Evolutionary conservation across 1,284 basidiomycete genomes (phyloP), one percentile per base, ranked within the genome.

Genomic region (Melampsora larici-populina): DNA sequence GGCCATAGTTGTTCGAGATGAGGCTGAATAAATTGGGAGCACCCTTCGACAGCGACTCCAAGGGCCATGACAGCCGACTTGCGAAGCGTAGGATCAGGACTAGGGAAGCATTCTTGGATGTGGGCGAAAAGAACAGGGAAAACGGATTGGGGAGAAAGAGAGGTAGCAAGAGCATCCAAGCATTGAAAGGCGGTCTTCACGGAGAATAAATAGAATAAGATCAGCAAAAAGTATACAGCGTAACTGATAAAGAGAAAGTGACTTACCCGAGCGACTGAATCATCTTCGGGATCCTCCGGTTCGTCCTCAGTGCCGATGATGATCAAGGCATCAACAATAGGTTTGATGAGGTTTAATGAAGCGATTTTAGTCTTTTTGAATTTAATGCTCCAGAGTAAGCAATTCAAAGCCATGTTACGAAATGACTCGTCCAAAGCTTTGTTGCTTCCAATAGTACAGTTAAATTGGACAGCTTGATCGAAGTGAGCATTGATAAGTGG

Each of bases 331-430:
- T 93, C 90, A 78, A 99, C 88, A 82, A 99, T 95, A 51, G 89
- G 89, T 79, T 90, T 89, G 24, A 93, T 93, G 71, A 99, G 88
- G 82, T 90, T 89, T 79, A 95, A 88, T 81, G 88, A 89, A 85
- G 97, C 94, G 58, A 99, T 89, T 85, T 96, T 97, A 79, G 91
- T 91, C 86, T 97, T 97, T 90, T 98, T 99, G 86, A 96, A 96
- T 86, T 92, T 91, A 79, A 97, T 90, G 67, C 91, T 94, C 96
- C 96, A 99, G 82, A 94, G 92, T 46, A 99, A 89, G 26, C 93
- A 92, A 83, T 98, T 99, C 78, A 99, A 88, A 33, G 92, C 91
- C 84, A 97, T 92, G 79, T 94, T 89, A 79, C 97, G 91, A 79
- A 97, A 89, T 69, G 92, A 92, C 79, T 87, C 86, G 68, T 94